Evolutionary conservation across 2,329 filamentous ascomycete species (phyloP).

Genomic region (Phaeophleospora eucalypticola): DNA sequence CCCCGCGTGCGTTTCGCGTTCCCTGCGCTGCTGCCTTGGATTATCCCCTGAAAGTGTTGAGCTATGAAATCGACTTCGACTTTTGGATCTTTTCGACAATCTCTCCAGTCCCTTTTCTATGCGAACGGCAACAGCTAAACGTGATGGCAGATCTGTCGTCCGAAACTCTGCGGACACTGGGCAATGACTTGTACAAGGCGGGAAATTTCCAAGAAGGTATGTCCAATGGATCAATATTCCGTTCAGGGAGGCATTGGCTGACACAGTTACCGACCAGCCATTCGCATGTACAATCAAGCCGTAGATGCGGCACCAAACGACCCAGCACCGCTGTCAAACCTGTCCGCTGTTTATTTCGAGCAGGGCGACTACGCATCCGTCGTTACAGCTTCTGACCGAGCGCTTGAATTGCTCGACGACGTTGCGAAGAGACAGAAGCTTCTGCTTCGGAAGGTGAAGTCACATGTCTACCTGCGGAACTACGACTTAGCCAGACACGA

Average conservation of each 20-base stretch:
- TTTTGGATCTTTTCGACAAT: no score
- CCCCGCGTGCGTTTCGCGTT: no score
- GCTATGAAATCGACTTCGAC: no score
- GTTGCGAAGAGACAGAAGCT: conserved; percentile 14
- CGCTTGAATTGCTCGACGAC: conserved; percentile 11
- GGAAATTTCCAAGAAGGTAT: conserved; percentile 14
- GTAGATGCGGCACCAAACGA: conserved; percentile 11
- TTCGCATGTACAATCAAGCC: conserved; percentile 13
- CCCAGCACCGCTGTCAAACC: conserved; percentile 16
- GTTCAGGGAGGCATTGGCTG: no score
- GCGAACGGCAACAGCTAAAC: no score
- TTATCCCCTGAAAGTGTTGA: no score
- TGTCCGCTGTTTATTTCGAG: conserved; percentile 17
- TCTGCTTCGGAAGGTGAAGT: conserved; percentile 8
- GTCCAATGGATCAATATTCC: no score
- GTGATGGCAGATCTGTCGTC: no score
- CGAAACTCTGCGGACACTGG: conserved; percentile 2
- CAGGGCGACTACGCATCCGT: conserved; percentile 13
- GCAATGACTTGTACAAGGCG: conserved; percentile 18
- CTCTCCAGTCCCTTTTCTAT: no score
- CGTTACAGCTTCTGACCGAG: conserved; percentile 4
- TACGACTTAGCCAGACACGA: neutral
- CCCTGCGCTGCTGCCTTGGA: no score
- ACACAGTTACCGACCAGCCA: no score
- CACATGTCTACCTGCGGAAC: conserved; percentile 2